Evolutionary conservation across 805 yeast species (phyloP), one percentile per base, ranked within the genome.

Genomic region (Kuraishia molischiana): DNA sequence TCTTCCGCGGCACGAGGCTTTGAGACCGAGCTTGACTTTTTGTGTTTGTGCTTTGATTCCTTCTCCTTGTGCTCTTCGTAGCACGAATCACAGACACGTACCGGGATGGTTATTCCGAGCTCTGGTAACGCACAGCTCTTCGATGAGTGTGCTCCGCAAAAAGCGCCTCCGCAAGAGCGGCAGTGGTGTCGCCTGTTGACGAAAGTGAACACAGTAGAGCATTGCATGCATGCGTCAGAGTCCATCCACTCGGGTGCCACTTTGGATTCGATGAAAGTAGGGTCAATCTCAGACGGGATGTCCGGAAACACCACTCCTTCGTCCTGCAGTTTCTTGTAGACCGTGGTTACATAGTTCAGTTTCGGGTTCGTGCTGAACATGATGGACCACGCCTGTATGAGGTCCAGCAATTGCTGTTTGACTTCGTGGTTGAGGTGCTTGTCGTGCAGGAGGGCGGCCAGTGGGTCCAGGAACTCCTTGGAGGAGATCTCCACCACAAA

Each of bases 211-310:
- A 79, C 62, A 31, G 69, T 75, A 37, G 94, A 86, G 47, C 97
- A 86, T 39, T 85, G 77, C 97, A 92, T 89, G 58, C 98, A 92
- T 3, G 85, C 85, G 49, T 86, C 95, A 9, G 89, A 82, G 52
- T 92, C 98, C 18, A 84, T 79, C 98, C 98, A 92, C 48, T 87
- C 97, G 0, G 98, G 97, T 2, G 98, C 97, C 4, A 89, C 89
- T 43, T 77, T 82, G 2, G 95, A 74, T 50, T 90, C 97, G 35
- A 90, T 74, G 55, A 89, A 76, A 15, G 62, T 61, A 24, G 66
- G 56, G 35, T 66, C 67, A 18, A 60, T 52, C 21, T 52, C 52
- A 26, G 66, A 49, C 19, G 62, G 57, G 34, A 71, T 59, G 19
- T 61, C 62, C 1, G 95, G 95, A 50, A 89, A 86, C 46, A 74